Percentiles rank a stretch among this genome's conserved stretches.
Conservation (phyloP, 192 early-diverging fungal species). For the Coemansia sp. region DNA sequence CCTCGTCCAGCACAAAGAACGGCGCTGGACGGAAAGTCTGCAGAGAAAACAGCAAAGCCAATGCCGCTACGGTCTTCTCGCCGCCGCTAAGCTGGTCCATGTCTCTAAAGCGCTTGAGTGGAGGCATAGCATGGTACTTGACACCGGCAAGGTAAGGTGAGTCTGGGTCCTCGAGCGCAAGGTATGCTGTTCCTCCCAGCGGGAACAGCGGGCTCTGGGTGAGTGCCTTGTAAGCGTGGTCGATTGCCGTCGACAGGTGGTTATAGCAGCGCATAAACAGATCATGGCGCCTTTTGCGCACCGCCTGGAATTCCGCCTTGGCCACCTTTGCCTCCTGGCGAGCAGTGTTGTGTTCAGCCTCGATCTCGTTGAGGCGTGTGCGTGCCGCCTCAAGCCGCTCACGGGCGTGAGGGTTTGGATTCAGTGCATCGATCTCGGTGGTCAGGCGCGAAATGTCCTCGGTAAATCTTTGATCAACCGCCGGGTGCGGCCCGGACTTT, state of each 20-base stretch:
- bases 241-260: conserved; percentile 91
- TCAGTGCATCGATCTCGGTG: conserved; percentile 74
- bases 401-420: conserved; percentile 89
- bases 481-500: conserved; percentile 20
- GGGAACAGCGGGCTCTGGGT: conserved; percentile 85
- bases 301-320: conserved; percentile 76
- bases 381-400: conserved; percentile 88
- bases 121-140: conserved; percentile 99
- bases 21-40: conserved; percentile 94
- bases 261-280: conserved; percentile 81
- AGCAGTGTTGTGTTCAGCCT: conserved; percentile 81
- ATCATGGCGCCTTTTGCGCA: conserved; percentile 74
- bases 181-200: conserved; percentile 91
- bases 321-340: conserved; percentile 79
- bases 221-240: conserved; percentile 94
- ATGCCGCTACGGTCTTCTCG: conserved; percentile 97
- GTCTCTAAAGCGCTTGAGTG: conserved; percentile 98
- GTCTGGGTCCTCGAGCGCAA: conserved; percentile 90
- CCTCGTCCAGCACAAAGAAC: conserved; percentile 99
- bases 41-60: conserved; percentile 96
- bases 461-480: conserved; percentile 37
- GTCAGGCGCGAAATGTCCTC: conserved; percentile 37
- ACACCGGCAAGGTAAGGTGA: conserved; percentile 94
- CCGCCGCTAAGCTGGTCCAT: conserved; percentile 99
- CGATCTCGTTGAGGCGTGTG: conserved; percentile 73